Base-by-base conservation (phyloP, 192 early-diverging fungal genomes). In the Backusella psychrophila region DNA sequence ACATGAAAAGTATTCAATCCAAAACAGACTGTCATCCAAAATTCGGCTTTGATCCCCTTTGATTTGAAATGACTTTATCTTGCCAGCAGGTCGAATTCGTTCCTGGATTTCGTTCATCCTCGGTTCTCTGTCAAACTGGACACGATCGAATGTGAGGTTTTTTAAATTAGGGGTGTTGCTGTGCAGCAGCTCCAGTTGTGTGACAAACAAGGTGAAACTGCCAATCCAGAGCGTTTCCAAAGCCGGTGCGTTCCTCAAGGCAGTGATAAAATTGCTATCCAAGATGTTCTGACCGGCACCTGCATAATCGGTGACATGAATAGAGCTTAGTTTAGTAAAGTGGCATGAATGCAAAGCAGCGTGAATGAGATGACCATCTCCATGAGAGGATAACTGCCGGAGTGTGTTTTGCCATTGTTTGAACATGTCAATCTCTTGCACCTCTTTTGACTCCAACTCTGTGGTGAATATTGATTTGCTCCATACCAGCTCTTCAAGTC, bases 221-320 rank as follows among this genome's bases (percentile, higher is more conserved):
- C 56, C 56, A 29, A 63, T 63, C 56, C 23, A 63, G 23, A 63
- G 26, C 9, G 23, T 63, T 26, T 63, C 56, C 11, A 63, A 63
- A 63, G 4, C 56, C 12, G 56, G 56, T 29, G 56, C 56, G 26
- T 63, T 63, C 8, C 12, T 63, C 23, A 63, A 63, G 9, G 56
- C 56, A 63, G 8, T 29, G 26, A 63, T 26, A 14, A 63, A 63
- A 14, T 8, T 63, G 12, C 56, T 63, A 14, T 63, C 56, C 56
- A 63, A 63, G 23, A 63, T 12, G 26, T 63, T 63, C 9, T 63
- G 56, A 14, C 56, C 56, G 14, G 56, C 56, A 63, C 56, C 56
- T 63, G 56, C 56, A 63, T 63, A 63, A 63, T 63, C 56, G 23
- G 23, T 63, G 11, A 63, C 56, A 29, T 63, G 56, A 63, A 63